phyloP scores from a whole-genome alignment of 2,329 filamentous ascomycete species.

The Fusarium chaquense region DNA sequence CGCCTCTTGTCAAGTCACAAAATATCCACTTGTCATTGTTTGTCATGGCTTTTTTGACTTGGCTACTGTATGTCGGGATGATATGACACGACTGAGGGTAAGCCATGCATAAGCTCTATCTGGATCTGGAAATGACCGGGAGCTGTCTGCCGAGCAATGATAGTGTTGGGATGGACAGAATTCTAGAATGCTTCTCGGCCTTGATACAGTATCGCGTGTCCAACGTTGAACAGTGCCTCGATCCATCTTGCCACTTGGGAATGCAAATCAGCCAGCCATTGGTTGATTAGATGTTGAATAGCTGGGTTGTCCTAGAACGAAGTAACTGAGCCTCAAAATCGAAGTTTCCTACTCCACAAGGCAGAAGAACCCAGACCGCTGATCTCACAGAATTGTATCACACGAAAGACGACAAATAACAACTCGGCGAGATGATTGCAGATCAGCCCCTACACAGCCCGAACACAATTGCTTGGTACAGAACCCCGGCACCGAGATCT shows the following conservation, averaged over 20 bases:
- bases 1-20: slow-evolving; percentile 28
- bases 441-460: slow-evolving; percentile 33
- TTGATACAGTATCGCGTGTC: not conserved
- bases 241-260: slow-evolving; percentile 16
- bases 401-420: not conserved
- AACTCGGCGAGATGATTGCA: not conserved
- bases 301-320: not conserved
- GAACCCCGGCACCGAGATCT: slow-evolving; percentile 14
- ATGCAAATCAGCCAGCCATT: not conserved
- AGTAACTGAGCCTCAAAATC: slow-evolving; percentile 14
- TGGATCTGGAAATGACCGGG: slow-evolving; percentile 34
- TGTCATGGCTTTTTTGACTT: slow-evolving; percentile 23
- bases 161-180: not conserved
- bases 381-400: not conserved
- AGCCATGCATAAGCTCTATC: slow-evolving; percentile 22
- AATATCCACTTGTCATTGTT: slow-evolving; percentile 30
- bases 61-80: slow-evolving; percentile 10
- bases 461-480: not conserved
- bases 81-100: slow-evolving; percentile 5
- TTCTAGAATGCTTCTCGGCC: slow-evolving; percentile 38
- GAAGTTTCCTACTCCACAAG: slow-evolving; percentile 19
- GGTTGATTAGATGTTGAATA: not conserved
- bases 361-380: slow-evolving; percentile 23
- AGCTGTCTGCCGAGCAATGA: slow-evolving; percentile 7
- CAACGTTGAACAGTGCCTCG: slow-evolving; percentile 14